Conservation (phyloP, 2,329 filamentous ascomycete genomes). For the Sclerotinia subarctica region DNA sequence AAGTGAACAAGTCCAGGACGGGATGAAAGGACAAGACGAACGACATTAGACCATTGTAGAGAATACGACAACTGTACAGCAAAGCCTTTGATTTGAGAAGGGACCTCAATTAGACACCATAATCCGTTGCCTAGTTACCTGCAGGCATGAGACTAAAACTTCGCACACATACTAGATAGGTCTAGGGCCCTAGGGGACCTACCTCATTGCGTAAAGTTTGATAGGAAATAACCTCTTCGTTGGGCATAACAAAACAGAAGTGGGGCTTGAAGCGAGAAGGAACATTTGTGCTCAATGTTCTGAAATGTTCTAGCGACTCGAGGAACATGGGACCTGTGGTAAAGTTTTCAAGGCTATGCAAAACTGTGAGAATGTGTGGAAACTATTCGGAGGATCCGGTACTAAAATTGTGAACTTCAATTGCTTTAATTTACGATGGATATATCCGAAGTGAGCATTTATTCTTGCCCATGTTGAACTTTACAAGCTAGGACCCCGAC, state of each 20-base stretch:
- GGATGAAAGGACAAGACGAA: neutral
- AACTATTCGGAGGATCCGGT: conserved; percentile 10
- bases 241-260: neutral
- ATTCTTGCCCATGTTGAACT: conserved; percentile 13
- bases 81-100: conserved; percentile 1
- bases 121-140: neutral
- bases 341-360: conserved; percentile 8
- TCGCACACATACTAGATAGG: neutral
- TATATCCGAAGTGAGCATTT: conserved; percentile 16
- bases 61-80: conserved; percentile 1
- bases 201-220: conserved; percentile 15
- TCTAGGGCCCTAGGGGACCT: neutral
- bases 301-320: conserved; percentile 13
- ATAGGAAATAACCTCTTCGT: conserved; percentile 4
- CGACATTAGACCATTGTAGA: conserved; percentile 2
- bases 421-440: conserved; percentile 9
- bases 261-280: conserved; percentile 8
- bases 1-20: neutral
- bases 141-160: conserved; percentile 3
- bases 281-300: conserved; percentile 17
- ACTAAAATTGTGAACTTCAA: conserved; percentile 6
- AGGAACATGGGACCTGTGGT: conserved; percentile 10
- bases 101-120: neutral
- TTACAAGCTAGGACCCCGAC: conserved; percentile 18
- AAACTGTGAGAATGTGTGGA: conserved; percentile 8